Base-by-base conservation (phyloP, 1,139 yeast species). In the Saccharomyces hybrid region DNA sequence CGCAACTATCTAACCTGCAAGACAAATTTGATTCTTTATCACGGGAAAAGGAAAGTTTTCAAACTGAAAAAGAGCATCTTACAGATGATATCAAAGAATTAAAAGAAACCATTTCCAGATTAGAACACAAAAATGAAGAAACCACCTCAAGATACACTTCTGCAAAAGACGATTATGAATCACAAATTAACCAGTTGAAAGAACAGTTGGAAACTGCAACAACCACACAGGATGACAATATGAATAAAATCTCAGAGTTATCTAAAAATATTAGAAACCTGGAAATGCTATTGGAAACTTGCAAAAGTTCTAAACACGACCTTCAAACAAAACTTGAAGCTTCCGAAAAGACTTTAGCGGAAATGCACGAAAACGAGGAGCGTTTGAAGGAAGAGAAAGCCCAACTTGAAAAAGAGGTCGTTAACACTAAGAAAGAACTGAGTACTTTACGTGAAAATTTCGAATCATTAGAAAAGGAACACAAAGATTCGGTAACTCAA, bases 11-110 rank as follows among this genome's bases (percentile, higher is more conserved):
- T n/a, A 47, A 49, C 11, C 51, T 51, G 26, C 54, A 56, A n/a
- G 50, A 48, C 7, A 54, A 57, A 9, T 23, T 60, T 26, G 57
- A 53, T 5, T 51, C 52, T n/a, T 31, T 57, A 14, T 47, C 54
- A n/a, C 11, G 16, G 8, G 56, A 57, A 48, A 58, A 57, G 29
- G 53, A 51, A 5, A 34, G 42, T 16, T 31, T 59, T 11, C 28
- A 27, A 7, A 50, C 51, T 4, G 55, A 57, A 26, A 56, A 54
- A 14, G 49, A 55, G 11, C 16, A 20, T 4, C 28, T 57, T 11
- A 16, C 5, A 38, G 13, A 16, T 9, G 11, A 20, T 38, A 38
- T 38, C 2, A 16, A 16, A 38, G 41, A 23, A 49, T 23, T 41
- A 34, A 32, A 25, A n/a, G 27, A 34, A 32, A n/a, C 26, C 46